Evolutionary conservation across 2,329 filamentous ascomycete genomes (phyloP).

Genomic region (Didymella segeticola): DNA sequence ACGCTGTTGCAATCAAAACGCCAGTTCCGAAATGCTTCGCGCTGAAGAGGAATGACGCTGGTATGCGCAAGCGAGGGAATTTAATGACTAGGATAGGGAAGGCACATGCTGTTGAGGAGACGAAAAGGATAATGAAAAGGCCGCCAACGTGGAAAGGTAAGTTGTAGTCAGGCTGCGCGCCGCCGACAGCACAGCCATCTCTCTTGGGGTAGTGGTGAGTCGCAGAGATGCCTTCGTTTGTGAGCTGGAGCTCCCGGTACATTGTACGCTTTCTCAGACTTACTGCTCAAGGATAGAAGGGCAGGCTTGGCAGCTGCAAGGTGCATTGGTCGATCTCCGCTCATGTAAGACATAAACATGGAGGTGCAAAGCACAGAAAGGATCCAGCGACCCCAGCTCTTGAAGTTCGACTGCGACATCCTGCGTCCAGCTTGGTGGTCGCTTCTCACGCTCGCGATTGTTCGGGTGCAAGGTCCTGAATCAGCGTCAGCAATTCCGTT

Average conservation of each 20-base stretch:
- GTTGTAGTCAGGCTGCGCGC: conserved; percentile 35
- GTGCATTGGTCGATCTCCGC: conserved; percentile 4
- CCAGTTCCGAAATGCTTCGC: conserved; percentile 70
- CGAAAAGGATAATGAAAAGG: conserved; percentile 45
- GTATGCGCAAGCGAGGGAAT: conserved; percentile 66
- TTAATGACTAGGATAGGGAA: conserved; percentile 67
- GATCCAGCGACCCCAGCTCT: conserved; percentile 33
- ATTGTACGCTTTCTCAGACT: not conserved
- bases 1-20: conserved; percentile 82
- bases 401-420: conserved; percentile 1
- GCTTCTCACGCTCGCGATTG: conserved; percentile 24
- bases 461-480: conserved; percentile 40
- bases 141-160: conserved; percentile 39
- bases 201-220: conserved; percentile 23
- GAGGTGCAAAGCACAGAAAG: conserved; percentile 36
- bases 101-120: conserved; percentile 58
- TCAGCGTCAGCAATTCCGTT: conserved; percentile 17
- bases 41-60: conserved; percentile 65
- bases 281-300: conserved; percentile 19
- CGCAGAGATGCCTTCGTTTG: conserved; percentile 7
- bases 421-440: conserved; percentile 21
- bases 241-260: not conserved
- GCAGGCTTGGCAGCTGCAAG: conserved; percentile 9
- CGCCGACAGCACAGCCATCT: conserved; percentile 31
- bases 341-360: conserved; percentile 29